Base-by-base conservation (phyloP, 1,139 yeast species). In the Suhomyces bokatorum region DNA sequence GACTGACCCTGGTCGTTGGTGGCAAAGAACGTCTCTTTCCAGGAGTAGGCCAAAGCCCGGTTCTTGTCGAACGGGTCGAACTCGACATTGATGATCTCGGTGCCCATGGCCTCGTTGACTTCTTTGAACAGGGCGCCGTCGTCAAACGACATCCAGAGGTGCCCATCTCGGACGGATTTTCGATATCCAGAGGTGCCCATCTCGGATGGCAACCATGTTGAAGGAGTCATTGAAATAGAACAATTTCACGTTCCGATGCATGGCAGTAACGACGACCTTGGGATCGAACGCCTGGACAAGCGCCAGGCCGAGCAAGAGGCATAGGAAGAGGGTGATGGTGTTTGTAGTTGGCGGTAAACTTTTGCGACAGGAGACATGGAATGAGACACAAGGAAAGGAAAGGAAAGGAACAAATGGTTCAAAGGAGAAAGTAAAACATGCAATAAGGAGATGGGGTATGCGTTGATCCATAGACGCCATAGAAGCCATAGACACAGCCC, bases 181-280 rank as follows among this genome's bases (percentile, higher is more conserved):
- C 0, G 91, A 83, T 9, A 76, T 54, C 32, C 51, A 64, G 2
- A 82, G 59, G 4, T 52, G 45, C 0, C 47, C 40, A 0, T 63
- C 58, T 10, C 49, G 52, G 36, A 73, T 59, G 11, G 70, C 17
- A 5, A 17, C 17, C 5, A 83, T 57, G 14, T 68, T 68, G 3
- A 78, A 56, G 0, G 86, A 77, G 55, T 82, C 87, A 51, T 81
- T 85, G 52, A 83, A 78, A 53, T 80, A 81, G 8, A 47, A 53
- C 10, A 59, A 52, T 3, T 65, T 52, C 5, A 17, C 33, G 33
- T 12, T 37, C 29, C 6, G 32, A 29, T 17, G 39, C 37, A 11
- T 38, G 17, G 3, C 43, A 14, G 32, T 16, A 26, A 46, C 20
- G 10, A 46, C 40, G n/a, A 55, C 44, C 32, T 46, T 44, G 28